A percentile compares a stretch with the other conserved stretches of the same genome.
Conservation (phyloP, 345 rosid species). For the Barbarea vulgaris region DNA sequence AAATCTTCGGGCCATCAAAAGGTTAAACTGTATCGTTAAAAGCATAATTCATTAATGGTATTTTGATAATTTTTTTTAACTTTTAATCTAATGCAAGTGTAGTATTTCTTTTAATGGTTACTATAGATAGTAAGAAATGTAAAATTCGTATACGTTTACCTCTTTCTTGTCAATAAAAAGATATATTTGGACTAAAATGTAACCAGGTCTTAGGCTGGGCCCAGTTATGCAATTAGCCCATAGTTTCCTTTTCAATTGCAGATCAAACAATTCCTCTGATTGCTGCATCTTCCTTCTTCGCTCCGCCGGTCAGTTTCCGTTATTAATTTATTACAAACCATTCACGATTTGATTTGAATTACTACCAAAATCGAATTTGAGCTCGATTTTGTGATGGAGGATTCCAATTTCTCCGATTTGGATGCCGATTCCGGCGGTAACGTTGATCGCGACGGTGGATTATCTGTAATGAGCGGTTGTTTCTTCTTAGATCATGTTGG, state of each 20-base stretch:
- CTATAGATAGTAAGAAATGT: no score
- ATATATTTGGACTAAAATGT: no score
- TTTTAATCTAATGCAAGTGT: no score
- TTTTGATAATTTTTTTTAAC: no score
- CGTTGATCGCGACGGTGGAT: constrained; percentile 29
- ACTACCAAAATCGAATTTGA: background rate
- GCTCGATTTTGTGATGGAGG: constrained; percentile 23
- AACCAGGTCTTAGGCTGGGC: background rate
- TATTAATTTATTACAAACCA: constrained; percentile 1
- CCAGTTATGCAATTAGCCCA: background rate
- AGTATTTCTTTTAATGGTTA: no score
- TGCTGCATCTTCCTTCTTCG: background rate
- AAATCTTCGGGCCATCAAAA: no score
- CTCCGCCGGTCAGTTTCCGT: background rate
- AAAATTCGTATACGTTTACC: no score
- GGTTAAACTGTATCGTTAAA: no score
- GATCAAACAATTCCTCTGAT: background rate
- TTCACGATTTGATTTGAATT: background rate
- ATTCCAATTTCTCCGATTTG: background rate
- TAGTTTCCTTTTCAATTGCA: background rate
- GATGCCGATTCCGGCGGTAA: constrained; percentile 27
- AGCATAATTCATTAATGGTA: no score
- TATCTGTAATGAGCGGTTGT: constrained; percentile 41
- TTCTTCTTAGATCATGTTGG: constrained; percentile 72
- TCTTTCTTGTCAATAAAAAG: no score